These are phyloP conservation scores for Didymella segeticola DNA, from an alignment of 2,329 filamentous ascomycete species.

Conservation along the genomic window DNA sequence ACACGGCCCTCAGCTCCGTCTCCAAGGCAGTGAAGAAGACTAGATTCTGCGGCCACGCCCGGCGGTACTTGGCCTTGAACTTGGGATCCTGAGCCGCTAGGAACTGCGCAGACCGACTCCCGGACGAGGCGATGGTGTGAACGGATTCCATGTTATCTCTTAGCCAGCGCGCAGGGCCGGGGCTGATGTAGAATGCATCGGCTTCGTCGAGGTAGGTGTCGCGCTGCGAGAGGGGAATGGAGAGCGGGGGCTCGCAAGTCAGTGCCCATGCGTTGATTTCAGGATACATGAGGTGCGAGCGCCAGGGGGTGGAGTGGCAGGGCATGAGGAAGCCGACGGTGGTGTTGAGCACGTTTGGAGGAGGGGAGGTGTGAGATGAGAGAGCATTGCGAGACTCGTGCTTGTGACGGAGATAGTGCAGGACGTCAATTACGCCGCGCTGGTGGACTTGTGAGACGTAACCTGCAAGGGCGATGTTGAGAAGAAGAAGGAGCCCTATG, in stretches of 20 bases:
- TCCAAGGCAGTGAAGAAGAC: conserved; percentile 67
- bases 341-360: conserved; percentile 46
- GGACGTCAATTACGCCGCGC: conserved; percentile 76
- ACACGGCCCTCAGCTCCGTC: conserved; percentile 51
- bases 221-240: conserved; percentile 68
- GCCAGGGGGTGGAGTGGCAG: conserved; percentile 96
- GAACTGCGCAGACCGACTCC: conserved; percentile 31
- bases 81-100: conserved; percentile 33
- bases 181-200: conserved; percentile 82
- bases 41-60: conserved; percentile 54
- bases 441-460: conserved; percentile 80
- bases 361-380: conserved; percentile 54
- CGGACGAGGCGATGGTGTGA: conserved; percentile 24
- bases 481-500: conserved; percentile 60
- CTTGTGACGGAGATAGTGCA: conserved; percentile 75
- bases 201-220: conserved; percentile 83
- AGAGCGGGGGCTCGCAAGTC: conserved; percentile 86
- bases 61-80: conserved; percentile 24
- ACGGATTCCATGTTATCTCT: conserved; percentile 49
- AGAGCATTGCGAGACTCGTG: conserved; percentile 61
- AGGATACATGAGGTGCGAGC: conserved; percentile 81
- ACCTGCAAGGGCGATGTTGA: conserved; percentile 74
- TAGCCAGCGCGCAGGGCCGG: conserved; percentile 53
- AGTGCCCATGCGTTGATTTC: conserved; percentile 80
- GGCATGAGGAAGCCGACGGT: conserved; percentile 86